phyloP scores from a whole-genome alignment of 805 yeast species.

The Hanseniaspora guilliermondii region DNA sequence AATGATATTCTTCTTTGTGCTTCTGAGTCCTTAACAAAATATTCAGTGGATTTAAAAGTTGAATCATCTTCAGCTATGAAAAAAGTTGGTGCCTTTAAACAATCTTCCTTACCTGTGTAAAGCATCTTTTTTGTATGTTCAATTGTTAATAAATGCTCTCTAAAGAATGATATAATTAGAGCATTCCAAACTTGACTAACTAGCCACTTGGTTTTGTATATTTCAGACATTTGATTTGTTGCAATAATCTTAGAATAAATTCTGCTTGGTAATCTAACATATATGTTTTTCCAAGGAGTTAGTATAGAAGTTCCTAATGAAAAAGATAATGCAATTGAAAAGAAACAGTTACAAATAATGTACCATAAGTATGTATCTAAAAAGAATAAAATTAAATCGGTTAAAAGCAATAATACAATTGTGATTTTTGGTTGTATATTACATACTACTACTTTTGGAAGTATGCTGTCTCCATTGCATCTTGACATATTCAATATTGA shows the following conservation, averaged over 20 bases:
- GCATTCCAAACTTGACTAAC: constrained; percentile 76
- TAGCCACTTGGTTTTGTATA: constrained; percentile 40
- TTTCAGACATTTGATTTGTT: constrained; percentile 36
- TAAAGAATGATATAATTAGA: constrained; percentile 65
- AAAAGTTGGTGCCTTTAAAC: constrained; percentile 58
- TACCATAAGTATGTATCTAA: constrained; percentile 81
- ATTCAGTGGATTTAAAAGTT: constrained; percentile 39
- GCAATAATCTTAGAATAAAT: constrained; percentile 58
- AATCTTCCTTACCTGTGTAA: constrained; percentile 38
- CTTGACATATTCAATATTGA: constrained; percentile 40
- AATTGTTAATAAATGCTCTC: constrained; percentile 63
- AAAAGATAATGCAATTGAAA: constrained; percentile 59
- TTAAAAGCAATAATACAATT: constrained; percentile 39
- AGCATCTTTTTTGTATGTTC: constrained; percentile 59
- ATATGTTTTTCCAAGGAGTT: constrained; percentile 82
- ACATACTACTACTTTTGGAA: constrained; percentile 35
- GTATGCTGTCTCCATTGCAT: constrained; percentile 45
- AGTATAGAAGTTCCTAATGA: constrained; percentile 70
- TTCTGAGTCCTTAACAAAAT: constrained; percentile 53
- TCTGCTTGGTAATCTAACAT: constrained; percentile 62
- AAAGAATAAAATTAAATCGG: constrained; percentile 59
- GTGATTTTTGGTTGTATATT: constrained; percentile 44
- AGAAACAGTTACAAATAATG: constrained; percentile 62
- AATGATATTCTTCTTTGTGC: constrained; percentile 75
- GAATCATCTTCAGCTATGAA: constrained; percentile 77